phyloP scores from a whole-genome alignment of 768 basidiomycete species.

The Mycena vitilis region DNA sequence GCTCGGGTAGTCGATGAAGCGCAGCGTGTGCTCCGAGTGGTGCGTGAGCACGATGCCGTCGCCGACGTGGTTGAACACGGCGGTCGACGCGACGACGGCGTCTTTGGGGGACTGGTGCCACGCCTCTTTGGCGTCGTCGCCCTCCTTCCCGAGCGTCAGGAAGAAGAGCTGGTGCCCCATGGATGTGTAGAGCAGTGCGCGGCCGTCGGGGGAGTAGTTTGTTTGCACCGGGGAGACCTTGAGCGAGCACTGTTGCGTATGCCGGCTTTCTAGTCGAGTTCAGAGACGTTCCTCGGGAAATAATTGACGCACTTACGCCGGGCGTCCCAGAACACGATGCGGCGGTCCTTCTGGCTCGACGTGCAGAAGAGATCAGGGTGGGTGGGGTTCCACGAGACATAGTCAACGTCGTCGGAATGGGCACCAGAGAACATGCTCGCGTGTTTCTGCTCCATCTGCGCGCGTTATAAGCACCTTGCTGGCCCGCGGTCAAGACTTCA shows the following conservation, averaged over 20 bases:
- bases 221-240: constrained; percentile 75
- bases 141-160: constrained; percentile 65
- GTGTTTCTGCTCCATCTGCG: constrained; percentile 76
- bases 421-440: constrained; percentile 76
- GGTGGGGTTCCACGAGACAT: constrained; percentile 86
- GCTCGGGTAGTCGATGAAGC: constrained; percentile 77
- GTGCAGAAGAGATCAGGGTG: constrained; percentile 88
- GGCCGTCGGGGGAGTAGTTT: constrained; percentile 80
- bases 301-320: constrained; percentile 70
- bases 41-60: constrained; percentile 78
- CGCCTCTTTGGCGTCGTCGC: constrained; percentile 60
- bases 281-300: constrained; percentile 8
- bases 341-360: constrained; percentile 79
- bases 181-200: constrained; percentile 71
- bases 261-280: constrained; percentile 69
- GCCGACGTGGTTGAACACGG: constrained; percentile 81
- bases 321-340: constrained; percentile 87
- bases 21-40: constrained; percentile 71
- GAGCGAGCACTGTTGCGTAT: constrained; percentile 67
- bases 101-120: constrained; percentile 65
- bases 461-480: constrained; percentile 12
- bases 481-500: constrained; percentile 2
- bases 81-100: constrained; percentile 69
- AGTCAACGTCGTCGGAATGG: constrained; percentile 84
- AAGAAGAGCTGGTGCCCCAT: constrained; percentile 71